Base-by-base conservation (phyloP, 2,329 filamentous ascomycete species). In the Paraconiothyrium brasiliense region DNA sequence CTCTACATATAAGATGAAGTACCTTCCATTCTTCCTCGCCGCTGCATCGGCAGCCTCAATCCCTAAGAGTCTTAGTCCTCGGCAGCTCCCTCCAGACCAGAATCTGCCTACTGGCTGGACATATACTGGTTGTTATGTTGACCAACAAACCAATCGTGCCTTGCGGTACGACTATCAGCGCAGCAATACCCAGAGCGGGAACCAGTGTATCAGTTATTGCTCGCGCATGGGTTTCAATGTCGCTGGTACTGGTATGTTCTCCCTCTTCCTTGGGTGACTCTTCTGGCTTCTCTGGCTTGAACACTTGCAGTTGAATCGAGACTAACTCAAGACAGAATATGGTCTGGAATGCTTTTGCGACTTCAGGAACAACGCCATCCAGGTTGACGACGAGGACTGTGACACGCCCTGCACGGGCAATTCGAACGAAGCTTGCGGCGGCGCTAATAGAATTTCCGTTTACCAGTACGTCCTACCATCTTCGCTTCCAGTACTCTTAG, bases 301-400 rank as follows among this genome's bases (percentile, higher is more conserved):
- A 41, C 2, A 37, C 13, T 37, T 14, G 39, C 1, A 16, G 39
- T 7, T n/a, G 16, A n/a, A 8, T 41, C 39, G 14, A 20, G 4
- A 16, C 39, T 41, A 43, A 20, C 59, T 49, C 41, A 49, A 59
- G 35, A 57, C 55, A 47, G 27, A 57, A n/a, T 59, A 39, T 32
- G 16, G 30, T 22, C 51, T 51, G 22, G 51, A 48, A n/a, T 43
- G 41, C 8, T 62, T 57, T 16, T 50, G 60, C 49, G 60, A 51
- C 11, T 50, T 41, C 6, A 39, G 59, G 13, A 30, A 43, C 14
- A 50, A 59, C 49, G 72, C 74, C 4, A 68, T 78, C 56, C 64
- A 69, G 30, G 27, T 11, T 9, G 49, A 41, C 22, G 30, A n/a
- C 11, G 39, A 9, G 10, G 35, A 13, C 16, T 41, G 39, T n/a